Percentiles rank a stretch among this genome's conserved stretches.
Conservation (phyloP, 345 rosid genomes). For the Zanthoxylum bungeanum region DNA sequence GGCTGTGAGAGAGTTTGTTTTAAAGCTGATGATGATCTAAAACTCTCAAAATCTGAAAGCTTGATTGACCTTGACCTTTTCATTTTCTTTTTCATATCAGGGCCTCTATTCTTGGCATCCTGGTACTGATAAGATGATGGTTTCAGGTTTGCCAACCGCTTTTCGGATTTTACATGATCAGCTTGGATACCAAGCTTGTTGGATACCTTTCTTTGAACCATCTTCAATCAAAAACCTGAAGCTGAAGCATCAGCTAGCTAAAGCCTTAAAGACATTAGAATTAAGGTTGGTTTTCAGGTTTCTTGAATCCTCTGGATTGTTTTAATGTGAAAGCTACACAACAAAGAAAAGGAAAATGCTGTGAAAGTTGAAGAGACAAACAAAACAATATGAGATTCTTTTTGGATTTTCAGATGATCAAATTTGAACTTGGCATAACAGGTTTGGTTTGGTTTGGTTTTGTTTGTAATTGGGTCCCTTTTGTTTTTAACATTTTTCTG, state of each 20-base stretch:
- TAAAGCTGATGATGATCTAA: constrained; percentile 30
- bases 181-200: constrained; percentile 54
- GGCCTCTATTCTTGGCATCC: constrained; percentile 62
- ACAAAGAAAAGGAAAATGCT: not conserved
- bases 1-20: constrained; percentile 36
- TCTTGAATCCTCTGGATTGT: constrained; percentile 5
- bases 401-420: constrained; percentile 9
- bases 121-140: constrained; percentile 41
- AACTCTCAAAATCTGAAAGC: constrained; percentile 40
- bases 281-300: constrained; percentile 15
- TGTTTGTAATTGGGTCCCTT: constrained; percentile 23
- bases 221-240: constrained; percentile 40
- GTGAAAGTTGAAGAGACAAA: constrained; percentile 7
- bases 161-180: constrained; percentile 43
- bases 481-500: constrained; percentile 1
- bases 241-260: constrained; percentile 10
- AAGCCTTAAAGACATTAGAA: not conserved
- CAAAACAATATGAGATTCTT: constrained; percentile 23
- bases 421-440: constrained; percentile 24
- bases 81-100: constrained; percentile 74
- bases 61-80: constrained; percentile 62
- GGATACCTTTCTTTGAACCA: constrained; percentile 76
- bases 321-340: constrained; percentile 1
- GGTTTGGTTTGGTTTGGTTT: not conserved
- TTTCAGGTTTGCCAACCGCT: constrained; percentile 40